phyloP scores from a whole-genome alignment of 2,329 filamentous ascomycete species.

The Aspergillus thermomutatus region DNA sequence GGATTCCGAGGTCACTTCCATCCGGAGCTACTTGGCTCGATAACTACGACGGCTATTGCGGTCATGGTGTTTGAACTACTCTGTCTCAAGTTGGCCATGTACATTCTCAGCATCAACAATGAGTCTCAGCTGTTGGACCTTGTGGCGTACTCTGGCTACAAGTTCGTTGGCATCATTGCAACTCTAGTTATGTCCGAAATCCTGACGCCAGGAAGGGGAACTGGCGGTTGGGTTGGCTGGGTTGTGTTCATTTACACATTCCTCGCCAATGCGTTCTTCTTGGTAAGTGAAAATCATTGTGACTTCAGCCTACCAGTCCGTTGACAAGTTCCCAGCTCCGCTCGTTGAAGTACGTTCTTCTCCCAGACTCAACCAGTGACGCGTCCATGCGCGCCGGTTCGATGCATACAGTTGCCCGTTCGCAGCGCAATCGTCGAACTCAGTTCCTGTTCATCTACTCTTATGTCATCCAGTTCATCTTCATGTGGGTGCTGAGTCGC shows the following conservation, averaged over 20 bases:
- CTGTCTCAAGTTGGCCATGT: conserved; percentile 87
- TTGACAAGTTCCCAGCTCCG: conserved; percentile 62
- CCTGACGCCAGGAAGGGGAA: conserved; percentile 73
- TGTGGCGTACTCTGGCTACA: conserved; percentile 96
- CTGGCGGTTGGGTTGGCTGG: conserved; percentile 87
- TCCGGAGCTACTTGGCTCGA: conserved; percentile 87
- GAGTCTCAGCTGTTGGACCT: conserved; percentile 90
- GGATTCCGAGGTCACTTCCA: conserved; percentile 89
- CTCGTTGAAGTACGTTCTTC: conserved; percentile 89
- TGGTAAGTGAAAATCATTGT: conserved; percentile 58
- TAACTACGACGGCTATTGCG: conserved; percentile 76
- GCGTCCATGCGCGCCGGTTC: conserved; percentile 57
- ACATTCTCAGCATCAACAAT: conserved; percentile 89
- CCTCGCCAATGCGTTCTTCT: conserved; percentile 87
- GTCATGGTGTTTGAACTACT: conserved; percentile 85
- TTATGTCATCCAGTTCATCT: conserved; percentile 87
- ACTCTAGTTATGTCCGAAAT: conserved; percentile 79
- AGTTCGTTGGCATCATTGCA: conserved; percentile 94
- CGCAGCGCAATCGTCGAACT: conserved; percentile 81
- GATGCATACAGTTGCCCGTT: conserved; percentile 71
- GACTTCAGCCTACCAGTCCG: background rate
- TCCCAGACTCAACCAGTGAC: conserved; percentile 74
- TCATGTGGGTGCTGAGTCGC: conserved; percentile 79
- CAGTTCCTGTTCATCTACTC: conserved; percentile 94
- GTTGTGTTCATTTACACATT: conserved; percentile 87